Conservation (phyloP, 2,329 filamentous ascomycete genomes). For the Fulvia fulva region DNA sequence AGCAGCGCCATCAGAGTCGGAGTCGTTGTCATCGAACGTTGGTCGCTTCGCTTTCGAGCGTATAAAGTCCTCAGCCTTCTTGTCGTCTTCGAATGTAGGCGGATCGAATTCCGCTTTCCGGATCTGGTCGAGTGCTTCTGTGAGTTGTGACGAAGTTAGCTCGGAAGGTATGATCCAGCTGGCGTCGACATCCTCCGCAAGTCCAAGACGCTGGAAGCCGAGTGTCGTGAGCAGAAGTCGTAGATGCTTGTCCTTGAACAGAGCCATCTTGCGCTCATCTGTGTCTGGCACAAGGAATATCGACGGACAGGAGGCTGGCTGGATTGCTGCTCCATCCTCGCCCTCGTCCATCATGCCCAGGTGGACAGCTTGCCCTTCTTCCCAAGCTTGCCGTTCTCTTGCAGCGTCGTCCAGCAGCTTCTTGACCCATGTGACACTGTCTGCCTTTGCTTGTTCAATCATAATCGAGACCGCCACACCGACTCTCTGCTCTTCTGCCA, state of each 20-base stretch:
- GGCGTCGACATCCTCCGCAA: constrained; percentile 70
- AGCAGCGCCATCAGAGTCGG: constrained; percentile 46
- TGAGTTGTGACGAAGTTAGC: constrained; percentile 61
- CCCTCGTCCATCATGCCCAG: constrained; percentile 36
- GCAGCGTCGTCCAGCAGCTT: constrained; percentile 63
- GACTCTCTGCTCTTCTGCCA: constrained; percentile 63
- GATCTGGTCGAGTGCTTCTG: constrained; percentile 67
- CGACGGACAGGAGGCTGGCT: constrained; percentile 43
- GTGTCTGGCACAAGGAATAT: constrained; percentile 61
- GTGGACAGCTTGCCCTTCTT: constrained; percentile 63
- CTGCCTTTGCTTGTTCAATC: constrained; percentile 71
- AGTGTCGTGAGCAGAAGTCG: constrained; percentile 77
- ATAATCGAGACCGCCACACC: constrained; percentile 75
- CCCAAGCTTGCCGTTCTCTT: constrained; percentile 72
- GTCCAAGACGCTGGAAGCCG: constrained; percentile 62
- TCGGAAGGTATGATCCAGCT: constrained; percentile 71
- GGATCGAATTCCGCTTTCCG: constrained; percentile 75
- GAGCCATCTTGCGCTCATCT: constrained; percentile 63
- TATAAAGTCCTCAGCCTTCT: constrained; percentile 72
- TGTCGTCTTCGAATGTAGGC: constrained; percentile 70
- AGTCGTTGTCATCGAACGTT: constrained; percentile 59
- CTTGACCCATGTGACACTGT: constrained; percentile 79
- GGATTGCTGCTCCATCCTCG: constrained; percentile 12
- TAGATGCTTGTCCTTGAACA: constrained; percentile 86
- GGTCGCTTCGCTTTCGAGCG: constrained; percentile 62